Conservation (phyloP, 768 basidiomycete species). For the Cubamyces sp. region DNA sequence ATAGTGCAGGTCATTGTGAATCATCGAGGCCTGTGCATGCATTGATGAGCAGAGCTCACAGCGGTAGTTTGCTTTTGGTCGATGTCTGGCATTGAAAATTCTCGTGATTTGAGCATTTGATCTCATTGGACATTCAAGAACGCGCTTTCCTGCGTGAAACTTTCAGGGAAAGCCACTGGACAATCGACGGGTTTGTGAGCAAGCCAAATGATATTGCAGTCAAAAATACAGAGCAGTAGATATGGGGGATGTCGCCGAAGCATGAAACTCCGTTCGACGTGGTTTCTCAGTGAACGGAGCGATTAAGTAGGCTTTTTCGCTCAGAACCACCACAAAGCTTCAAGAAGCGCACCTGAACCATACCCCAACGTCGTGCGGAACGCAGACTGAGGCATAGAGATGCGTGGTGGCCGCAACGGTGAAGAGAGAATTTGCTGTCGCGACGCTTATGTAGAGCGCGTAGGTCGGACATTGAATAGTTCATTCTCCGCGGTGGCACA, state of each 20-base stretch:
- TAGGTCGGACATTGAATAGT: slow-evolving; percentile 36
- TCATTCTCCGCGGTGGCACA: slow-evolving; percentile 18
- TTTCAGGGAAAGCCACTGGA: too few relatives aligned
- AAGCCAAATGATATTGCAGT: too few relatives aligned
- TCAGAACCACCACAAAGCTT: slow-evolving; percentile 51
- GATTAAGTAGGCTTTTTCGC: slow-evolving; percentile 73
- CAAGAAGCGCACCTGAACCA: slow-evolving; percentile 44
- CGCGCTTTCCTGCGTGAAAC: too few relatives aligned
- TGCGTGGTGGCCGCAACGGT: slow-evolving; percentile 51
- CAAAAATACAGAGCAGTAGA: neutral
- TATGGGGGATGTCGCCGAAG: slow-evolving; percentile 58
- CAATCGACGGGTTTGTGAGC: too few relatives aligned
- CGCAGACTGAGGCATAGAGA: slow-evolving; percentile 55
- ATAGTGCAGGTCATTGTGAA: too few relatives aligned
- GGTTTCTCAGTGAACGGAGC: slow-evolving; percentile 68
- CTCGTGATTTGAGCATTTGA: too few relatives aligned
- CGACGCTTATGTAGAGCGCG: slow-evolving; percentile 25
- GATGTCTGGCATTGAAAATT: too few relatives aligned
- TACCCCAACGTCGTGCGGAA: slow-evolving; percentile 60
- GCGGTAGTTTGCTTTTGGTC: too few relatives aligned
- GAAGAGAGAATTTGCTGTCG: slow-evolving; percentile 27
- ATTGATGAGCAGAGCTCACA: too few relatives aligned
- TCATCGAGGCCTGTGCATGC: too few relatives aligned
- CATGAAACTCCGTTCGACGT: slow-evolving; percentile 90
- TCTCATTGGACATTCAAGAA: too few relatives aligned